Conservation (phyloP, 176 grass and related monocot genomes). For the Musa itinerans region DNA sequence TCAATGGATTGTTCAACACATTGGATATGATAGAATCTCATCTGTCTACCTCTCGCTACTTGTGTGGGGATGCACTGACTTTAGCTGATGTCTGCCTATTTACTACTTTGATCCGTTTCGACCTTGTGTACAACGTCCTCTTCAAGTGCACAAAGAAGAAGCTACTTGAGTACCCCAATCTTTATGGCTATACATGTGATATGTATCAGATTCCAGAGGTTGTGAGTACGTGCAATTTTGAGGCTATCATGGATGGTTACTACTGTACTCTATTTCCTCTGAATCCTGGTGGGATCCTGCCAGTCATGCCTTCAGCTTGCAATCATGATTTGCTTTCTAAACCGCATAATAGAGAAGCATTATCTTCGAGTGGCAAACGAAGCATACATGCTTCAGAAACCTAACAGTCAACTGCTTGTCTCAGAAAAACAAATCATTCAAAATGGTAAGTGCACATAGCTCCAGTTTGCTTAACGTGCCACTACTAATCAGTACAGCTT, state of each 20-base stretch:
- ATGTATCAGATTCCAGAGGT: slow-evolving; percentile 87
- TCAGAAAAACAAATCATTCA: neutral
- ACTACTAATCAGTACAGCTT: neutral
- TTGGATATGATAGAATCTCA: slow-evolving; percentile 61
- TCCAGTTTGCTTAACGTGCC: neutral
- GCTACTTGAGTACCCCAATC: slow-evolving; percentile 72
- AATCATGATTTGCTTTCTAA: slow-evolving; percentile 33
- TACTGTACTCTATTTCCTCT: slow-evolving; percentile 76
- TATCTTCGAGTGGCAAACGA: slow-evolving; percentile 25
- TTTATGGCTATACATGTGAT: slow-evolving; percentile 66
- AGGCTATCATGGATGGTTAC: slow-evolving; percentile 70
- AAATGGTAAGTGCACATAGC: neutral
- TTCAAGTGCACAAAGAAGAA: slow-evolving; percentile 88
- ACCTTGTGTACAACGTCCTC: slow-evolving; percentile 69
- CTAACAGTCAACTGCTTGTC: neutral
- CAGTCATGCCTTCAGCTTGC: slow-evolving; percentile 44
- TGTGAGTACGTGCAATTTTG: slow-evolving; percentile 68
- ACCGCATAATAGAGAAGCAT: slow-evolving; percentile 52
- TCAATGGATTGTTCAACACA: slow-evolving; percentile 45
- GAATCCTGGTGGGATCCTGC: slow-evolving; percentile 70
- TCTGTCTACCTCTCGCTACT: slow-evolving; percentile 49
- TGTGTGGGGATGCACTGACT: slow-evolving; percentile 60
- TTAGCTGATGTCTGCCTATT: slow-evolving; percentile 91
- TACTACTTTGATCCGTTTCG: slow-evolving; percentile 80
- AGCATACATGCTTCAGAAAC: slow-evolving; percentile 25